Conservation (phyloP, 352 stramenopile genomes). For the Pythium rhizo-oryzae region DNA sequence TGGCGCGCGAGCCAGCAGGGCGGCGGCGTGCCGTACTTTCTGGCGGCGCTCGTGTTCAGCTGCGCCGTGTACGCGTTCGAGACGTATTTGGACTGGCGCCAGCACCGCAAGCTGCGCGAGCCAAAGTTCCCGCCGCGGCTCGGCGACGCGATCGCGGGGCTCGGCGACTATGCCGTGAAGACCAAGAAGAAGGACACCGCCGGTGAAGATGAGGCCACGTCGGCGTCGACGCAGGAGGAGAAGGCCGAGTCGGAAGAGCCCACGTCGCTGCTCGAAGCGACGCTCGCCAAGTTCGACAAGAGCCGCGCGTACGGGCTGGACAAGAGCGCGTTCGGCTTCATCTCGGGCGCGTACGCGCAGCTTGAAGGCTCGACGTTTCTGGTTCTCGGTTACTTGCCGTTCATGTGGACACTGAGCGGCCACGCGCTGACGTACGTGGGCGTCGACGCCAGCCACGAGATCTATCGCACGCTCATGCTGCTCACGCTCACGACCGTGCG, state of each 20-base stretch:
- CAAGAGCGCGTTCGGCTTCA: slow-evolving; percentile 95
- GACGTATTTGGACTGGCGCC: slow-evolving; percentile 92
- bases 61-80: slow-evolving; percentile 92
- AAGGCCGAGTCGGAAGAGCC: slow-evolving; percentile 15
- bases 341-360: slow-evolving; percentile 88
- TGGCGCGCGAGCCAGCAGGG: slow-evolving; percentile 35
- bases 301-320: slow-evolving; percentile 95
- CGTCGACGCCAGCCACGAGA: slow-evolving; percentile 79
- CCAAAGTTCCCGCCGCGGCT: slow-evolving; percentile 63
- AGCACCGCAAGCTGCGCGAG: slow-evolving; percentile 91
- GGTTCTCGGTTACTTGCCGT: slow-evolving; percentile 92
- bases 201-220: slow-evolving; percentile 6
- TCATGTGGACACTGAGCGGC: slow-evolving; percentile 91
- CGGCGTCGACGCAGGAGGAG: not conserved
- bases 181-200: slow-evolving; percentile 26
- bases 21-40: slow-evolving; percentile 68
- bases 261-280: slow-evolving; percentile 79
- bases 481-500: slow-evolving; percentile 64
- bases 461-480: slow-evolving; percentile 75
- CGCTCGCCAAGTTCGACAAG: slow-evolving; percentile 92
- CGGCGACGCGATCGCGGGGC: slow-evolving; percentile 48
- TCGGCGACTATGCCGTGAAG: slow-evolving; percentile 42
- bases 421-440: slow-evolving; percentile 56
- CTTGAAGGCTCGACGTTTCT: slow-evolving; percentile 87
- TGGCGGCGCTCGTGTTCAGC: slow-evolving; percentile 85